phyloP scores from a whole-genome alignment of 2,329 filamentous ascomycete genomes.

The Chaetomiaceae sp. region DNA sequence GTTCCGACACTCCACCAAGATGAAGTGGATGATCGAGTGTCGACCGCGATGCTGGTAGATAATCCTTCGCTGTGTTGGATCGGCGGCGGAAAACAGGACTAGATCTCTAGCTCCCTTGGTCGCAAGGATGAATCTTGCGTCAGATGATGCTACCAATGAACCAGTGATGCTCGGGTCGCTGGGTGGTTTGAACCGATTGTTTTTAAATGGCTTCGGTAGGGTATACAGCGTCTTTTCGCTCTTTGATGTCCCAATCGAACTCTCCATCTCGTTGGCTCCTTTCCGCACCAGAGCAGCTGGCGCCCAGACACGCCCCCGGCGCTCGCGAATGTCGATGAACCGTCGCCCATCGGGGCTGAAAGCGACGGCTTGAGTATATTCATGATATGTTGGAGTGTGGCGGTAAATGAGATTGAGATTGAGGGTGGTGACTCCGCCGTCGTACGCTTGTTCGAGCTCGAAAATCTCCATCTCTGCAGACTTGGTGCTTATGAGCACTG shows the following conservation, averaged over 20 bases:
- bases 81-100: conserved; percentile 21
- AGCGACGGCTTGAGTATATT: no score
- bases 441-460: conserved; percentile 25
- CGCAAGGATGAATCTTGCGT: conserved; percentile 24
- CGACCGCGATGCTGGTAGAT: conserved; percentile 26
- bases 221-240: neutral
- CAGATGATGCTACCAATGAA: conserved; percentile 8
- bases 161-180: conserved; percentile 24
- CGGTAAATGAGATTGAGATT: conserved; percentile 28
- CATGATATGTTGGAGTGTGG: conserved; percentile 24
- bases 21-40: conserved; percentile 21
- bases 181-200: conserved; percentile 10
- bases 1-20: conserved; percentile 17
- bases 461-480: conserved; percentile 28
- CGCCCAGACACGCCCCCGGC: conserved; percentile 34
- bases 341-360: conserved; percentile 31
- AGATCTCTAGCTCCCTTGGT: conserved; percentile 28
- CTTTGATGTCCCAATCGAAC: conserved; percentile 19
- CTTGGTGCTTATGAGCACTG: conserved; percentile 24
- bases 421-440: conserved; percentile 3
- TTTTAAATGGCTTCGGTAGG: neutral
- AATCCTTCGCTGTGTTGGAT: conserved; percentile 13
- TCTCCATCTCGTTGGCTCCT: conserved; percentile 14
- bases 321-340: conserved; percentile 31
- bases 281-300: conserved; percentile 30